Percentiles rank a stretch among this genome's conserved stretches.
Conservation (phyloP, 1,139 yeast species). For the Sugiyamaella grinbergsii region DNA sequence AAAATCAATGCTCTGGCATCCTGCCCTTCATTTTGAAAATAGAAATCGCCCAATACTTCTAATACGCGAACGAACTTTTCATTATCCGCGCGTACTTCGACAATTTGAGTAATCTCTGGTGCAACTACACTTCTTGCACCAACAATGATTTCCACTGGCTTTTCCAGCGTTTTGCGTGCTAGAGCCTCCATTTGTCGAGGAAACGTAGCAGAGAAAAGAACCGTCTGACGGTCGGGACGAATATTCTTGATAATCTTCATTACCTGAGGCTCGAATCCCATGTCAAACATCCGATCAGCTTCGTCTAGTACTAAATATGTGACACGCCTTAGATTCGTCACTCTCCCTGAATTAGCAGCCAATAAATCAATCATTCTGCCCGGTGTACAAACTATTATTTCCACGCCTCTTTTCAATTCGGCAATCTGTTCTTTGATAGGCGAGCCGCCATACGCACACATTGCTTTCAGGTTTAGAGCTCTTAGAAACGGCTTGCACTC, state of each 20-base stretch:
- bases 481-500: slow-evolving; percentile 64
- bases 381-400: slow-evolving; percentile 90
- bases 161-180: slow-evolving; percentile 61
- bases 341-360: slow-evolving; percentile 80
- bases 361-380: slow-evolving; percentile 90
- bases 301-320: slow-evolving; percentile 90
- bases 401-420: slow-evolving; percentile 74
- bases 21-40: slow-evolving; percentile 34
- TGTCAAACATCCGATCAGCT: slow-evolving; percentile 95
- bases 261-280: slow-evolving; percentile 98
- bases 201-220: slow-evolving; percentile 91
- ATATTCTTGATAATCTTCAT: slow-evolving; percentile 74
- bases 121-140: slow-evolving; percentile 87
- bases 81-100: slow-evolving; percentile 58
- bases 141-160: slow-evolving; percentile 76
- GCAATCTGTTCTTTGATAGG: slow-evolving; percentile 81
- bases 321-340: slow-evolving; percentile 66
- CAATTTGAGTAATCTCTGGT: slow-evolving; percentile 72
- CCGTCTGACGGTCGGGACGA: slow-evolving; percentile 90
- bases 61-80: slow-evolving; percentile 59
- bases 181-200: slow-evolving; percentile 74
- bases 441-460: slow-evolving; percentile 95
- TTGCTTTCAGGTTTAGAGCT: slow-evolving; percentile 53
- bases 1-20: slow-evolving; percentile 70
- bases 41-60: slow-evolving; percentile 54